These are phyloP conservation scores for Nymphaea thermarum DNA, from an alignment of 164 flowering plant genomes.

Conservation along the genomic window DNA sequence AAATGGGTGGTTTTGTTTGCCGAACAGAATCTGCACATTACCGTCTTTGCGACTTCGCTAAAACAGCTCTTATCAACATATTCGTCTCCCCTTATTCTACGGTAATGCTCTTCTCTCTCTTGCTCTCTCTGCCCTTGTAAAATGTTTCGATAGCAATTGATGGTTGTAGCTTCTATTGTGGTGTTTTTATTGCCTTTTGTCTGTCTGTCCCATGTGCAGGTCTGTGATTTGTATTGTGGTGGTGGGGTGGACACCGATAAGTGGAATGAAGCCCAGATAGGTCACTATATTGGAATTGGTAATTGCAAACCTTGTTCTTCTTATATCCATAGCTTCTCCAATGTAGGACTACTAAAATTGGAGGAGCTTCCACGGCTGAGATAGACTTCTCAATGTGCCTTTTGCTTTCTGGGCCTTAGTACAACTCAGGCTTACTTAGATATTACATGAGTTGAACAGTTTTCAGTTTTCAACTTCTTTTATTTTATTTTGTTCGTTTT, in stretches of 20 bases:
- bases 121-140: conserved; percentile 7
- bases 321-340: too few relatives aligned
- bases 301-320: neutral
- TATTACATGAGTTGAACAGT: too few relatives aligned
- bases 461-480: too few relatives aligned
- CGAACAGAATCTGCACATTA: conserved; percentile 44
- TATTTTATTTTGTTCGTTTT: too few relatives aligned
- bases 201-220: conserved; percentile 19
- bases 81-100: conserved; percentile 79
- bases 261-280: conserved; percentile 83
- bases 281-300: conserved; percentile 92
- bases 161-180: neutral
- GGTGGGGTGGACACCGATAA: conserved; percentile 54
- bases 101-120: conserved; percentile 18
- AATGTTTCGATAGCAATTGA: neutral
- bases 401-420: too few relatives aligned
- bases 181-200: neutral
- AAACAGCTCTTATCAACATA: conserved; percentile 64
- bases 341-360: too few relatives aligned
- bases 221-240: conserved; percentile 82
- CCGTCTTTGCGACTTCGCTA: conserved; percentile 68
- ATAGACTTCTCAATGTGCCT: too few relatives aligned
- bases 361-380: too few relatives aligned
- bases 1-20: conserved; percentile 2
- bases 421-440: too few relatives aligned